phyloP scores from a whole-genome alignment of 371 early-diverging fungal genomes.

The Mucor velutinosus region DNA sequence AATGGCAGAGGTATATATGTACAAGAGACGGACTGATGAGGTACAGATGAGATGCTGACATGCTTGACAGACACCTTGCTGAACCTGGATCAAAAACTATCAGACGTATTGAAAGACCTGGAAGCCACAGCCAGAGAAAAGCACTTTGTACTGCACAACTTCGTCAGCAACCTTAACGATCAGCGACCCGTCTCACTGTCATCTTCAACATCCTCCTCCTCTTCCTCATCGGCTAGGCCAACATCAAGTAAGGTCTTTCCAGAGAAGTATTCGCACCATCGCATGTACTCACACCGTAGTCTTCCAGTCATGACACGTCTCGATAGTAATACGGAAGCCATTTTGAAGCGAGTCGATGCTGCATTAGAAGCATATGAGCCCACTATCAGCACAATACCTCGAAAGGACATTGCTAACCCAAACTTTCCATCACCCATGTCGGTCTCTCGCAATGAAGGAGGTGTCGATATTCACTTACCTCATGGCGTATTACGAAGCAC shows the following conservation, averaged over 20 bases:
- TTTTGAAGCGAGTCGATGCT: slow-evolving; percentile 21
- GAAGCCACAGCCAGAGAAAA: slow-evolving; percentile 13
- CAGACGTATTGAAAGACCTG: slow-evolving; percentile 6
- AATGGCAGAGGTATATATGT: slow-evolving; percentile 16
- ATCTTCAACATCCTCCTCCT: slow-evolving; percentile 9
- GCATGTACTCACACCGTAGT: neutral
- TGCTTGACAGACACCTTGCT: slow-evolving; percentile 10
- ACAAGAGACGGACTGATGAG: neutral
- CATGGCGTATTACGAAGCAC: slow-evolving; percentile 38
- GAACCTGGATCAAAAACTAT: neutral
- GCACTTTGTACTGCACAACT: slow-evolving; percentile 21
- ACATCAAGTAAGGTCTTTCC: slow-evolving; percentile 25
- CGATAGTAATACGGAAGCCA: slow-evolving; percentile 20
- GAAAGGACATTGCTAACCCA: neutral
- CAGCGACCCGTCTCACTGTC: neutral
- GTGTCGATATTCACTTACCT: slow-evolving; percentile 37
- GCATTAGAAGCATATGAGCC: slow-evolving; percentile 17
- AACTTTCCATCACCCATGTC: slow-evolving; percentile 22
- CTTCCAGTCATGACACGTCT: slow-evolving; percentile 23
- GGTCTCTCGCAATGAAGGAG: slow-evolving; percentile 26
- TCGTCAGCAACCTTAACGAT: neutral
- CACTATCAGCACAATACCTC: neutral
- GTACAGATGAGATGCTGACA: neutral
- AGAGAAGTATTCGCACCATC: slow-evolving; percentile 3
- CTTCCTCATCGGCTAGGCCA: slow-evolving; percentile 8